Base-by-base conservation (phyloP, 2,329 filamentous ascomycete species). In the Aspergillus sp. region DNA sequence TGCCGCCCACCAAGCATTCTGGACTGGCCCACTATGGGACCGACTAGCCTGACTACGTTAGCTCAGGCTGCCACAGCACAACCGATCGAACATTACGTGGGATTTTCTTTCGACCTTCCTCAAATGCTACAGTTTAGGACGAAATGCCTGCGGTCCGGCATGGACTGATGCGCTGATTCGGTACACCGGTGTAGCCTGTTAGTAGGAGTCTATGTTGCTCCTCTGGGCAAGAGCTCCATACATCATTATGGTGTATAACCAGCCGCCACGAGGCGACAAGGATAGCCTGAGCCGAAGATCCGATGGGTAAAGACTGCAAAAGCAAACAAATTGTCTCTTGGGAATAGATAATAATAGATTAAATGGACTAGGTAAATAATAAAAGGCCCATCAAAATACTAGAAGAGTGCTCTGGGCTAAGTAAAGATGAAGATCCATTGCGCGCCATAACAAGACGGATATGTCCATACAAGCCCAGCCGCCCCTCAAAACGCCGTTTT, bases 401-500 rank as follows among this genome's bases (percentile, higher is more conserved):
- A 40, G 48, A 41, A 50, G 15, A 27, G 6, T 21, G 35, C 33
- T 27, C 27, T 40, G 33, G 21, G 35, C 33, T 21, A 50, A 8
- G 11, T n/a, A 25, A 19, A 17, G 14, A 44, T 52, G 35, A 48
- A 35, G 15, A 35, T n/a, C 27, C 31, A 27, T 51, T 39, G 15
- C 41, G 45, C 49, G 49, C 49, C 39, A 52, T 52, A 17, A 60
- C 27, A 55, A 55, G 35, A 35, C 41, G 25, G 27, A 55, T 41
- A 44, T 52, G 44, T 48, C 43, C 35, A 57, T 59, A 45, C 46
- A 53, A 54, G 54, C 57, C 56, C 45, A 51, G 49, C 33, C 23
- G 52, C 44, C 52, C 56, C n/a, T n/a, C 17, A 21, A 31, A 67
- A 67, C 65, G 63, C 65, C 64, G 43, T 49, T 50, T 50, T 51